A percentile compares a stretch with the other conserved stretches of the same genome.
Conservation (phyloP, 1,284 basidiomycete genomes). For the Irpex sp. region DNA sequence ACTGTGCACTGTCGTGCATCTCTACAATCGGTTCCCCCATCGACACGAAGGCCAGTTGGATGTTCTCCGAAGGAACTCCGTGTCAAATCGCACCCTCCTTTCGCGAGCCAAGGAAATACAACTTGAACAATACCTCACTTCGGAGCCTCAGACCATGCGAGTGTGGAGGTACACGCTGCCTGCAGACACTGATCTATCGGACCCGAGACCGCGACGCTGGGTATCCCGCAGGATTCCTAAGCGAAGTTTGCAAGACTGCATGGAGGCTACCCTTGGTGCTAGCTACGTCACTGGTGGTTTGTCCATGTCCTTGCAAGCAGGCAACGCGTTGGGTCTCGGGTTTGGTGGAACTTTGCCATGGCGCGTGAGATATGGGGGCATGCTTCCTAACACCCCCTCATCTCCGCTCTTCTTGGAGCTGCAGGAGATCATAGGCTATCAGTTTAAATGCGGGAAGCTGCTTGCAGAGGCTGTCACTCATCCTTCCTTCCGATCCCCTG, state of each 20-base stretch:
- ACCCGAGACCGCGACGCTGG: constrained; percentile 24
- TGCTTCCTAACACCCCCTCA: constrained; percentile 29
- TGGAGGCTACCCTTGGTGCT: constrained; percentile 80
- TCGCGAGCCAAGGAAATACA: constrained; percentile 59
- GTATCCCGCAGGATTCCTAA: constrained; percentile 46
- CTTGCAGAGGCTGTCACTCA: constrained; percentile 79
- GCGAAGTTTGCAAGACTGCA: constrained; percentile 77
- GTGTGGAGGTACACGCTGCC: constrained; percentile 57
- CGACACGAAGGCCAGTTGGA: constrained; percentile 81
- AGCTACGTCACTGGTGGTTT: constrained; percentile 70
- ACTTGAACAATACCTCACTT: constrained; percentile 60
- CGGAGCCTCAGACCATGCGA: constrained; percentile 51
- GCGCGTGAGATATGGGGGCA: constrained; percentile 44
- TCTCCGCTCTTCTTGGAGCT: constrained; percentile 51
- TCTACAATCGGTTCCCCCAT: constrained; percentile 71
- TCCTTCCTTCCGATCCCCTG: constrained; percentile 59
- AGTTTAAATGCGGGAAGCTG: constrained; percentile 58
- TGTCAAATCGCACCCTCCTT: constrained; percentile 70
- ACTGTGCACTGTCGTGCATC: constrained; percentile 67
- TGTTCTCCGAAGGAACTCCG: constrained; percentile 53
- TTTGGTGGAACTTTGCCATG: constrained; percentile 69
- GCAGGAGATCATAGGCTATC: constrained; percentile 66
- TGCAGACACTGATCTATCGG: constrained; percentile 28
- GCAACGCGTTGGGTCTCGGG: constrained; percentile 59
- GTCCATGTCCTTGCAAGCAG: constrained; percentile 59